Evolutionary conservation across 345 rosid genomes (phyloP).

Genomic region (Sisymbrium irio): DNA sequence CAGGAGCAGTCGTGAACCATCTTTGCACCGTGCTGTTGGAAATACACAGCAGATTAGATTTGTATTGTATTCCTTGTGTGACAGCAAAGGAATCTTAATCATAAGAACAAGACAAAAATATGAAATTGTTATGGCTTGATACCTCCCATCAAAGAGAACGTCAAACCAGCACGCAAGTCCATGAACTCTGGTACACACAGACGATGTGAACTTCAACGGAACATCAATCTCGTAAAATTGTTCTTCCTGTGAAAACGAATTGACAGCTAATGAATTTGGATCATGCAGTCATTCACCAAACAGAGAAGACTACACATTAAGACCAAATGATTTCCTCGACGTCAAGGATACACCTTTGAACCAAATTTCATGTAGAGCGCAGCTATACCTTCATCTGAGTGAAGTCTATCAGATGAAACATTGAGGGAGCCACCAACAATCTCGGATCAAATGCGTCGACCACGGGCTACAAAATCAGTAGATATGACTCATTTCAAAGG

Average conservation of each 20-base stretch:
- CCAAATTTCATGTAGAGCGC: neutral
- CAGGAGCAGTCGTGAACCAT: slow-evolving; percentile 97
- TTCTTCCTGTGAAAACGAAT: slow-evolving; percentile 67
- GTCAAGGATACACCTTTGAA: neutral
- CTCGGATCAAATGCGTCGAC: slow-evolving; percentile 99
- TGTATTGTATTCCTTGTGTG: slow-evolving; percentile 50
- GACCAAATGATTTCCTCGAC: neutral
- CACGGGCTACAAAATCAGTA: slow-evolving; percentile 64
- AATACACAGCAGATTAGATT: slow-evolving; percentile 1
- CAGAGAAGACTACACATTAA: neutral
- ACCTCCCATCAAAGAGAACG: slow-evolving; percentile 89
- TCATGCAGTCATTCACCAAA: neutral
- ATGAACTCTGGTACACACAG: slow-evolving; percentile 83
- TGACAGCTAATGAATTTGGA: neutral
- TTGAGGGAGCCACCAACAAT: slow-evolving; percentile 78
- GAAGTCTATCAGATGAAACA: slow-evolving; percentile 66
- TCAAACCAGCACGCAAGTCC: slow-evolving; percentile 99
- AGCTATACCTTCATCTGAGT: slow-evolving; percentile 63
- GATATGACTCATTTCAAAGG: neutral
- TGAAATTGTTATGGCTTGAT: neutral
- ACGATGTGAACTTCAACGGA: slow-evolving; percentile 74
- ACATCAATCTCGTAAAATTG: slow-evolving; percentile 77
- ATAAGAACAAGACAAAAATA: neutral
- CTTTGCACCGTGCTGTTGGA: slow-evolving; percentile 71
- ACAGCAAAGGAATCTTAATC: neutral